Percentiles rank a stretch among this genome's conserved stretches.
Conservation (phyloP, 2,329 filamentous ascomycete species). For the Fusarium sp. region DNA sequence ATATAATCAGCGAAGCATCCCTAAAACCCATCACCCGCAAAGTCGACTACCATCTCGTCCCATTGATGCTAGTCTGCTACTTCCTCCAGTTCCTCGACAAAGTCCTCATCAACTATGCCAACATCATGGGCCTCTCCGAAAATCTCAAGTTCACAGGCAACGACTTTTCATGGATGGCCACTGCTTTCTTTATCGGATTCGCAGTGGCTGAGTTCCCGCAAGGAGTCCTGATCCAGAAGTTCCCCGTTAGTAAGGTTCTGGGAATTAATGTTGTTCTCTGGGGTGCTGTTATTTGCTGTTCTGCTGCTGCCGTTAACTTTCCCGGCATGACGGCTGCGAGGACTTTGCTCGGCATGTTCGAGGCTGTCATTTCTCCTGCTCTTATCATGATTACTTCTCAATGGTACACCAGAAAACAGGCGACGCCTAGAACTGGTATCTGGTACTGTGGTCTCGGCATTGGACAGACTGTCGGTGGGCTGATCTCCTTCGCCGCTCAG, state of each 20-base stretch:
- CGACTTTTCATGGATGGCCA: slow-evolving; percentile 20
- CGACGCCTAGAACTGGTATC: slow-evolving; percentile 10
- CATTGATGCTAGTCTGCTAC: slow-evolving; percentile 14
- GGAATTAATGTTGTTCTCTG: slow-evolving; percentile 15
- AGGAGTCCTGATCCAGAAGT: slow-evolving; percentile 10
- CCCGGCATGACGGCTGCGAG: slow-evolving; percentile 13
- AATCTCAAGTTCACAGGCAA: slow-evolving; percentile 11
- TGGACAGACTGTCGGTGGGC: slow-evolving; percentile 1
- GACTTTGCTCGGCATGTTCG: slow-evolving; percentile 21
- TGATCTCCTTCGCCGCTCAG: slow-evolving; percentile 15
- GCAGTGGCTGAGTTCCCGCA: slow-evolving; percentile 11
- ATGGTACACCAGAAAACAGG: slow-evolving; percentile 16
- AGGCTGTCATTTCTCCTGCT: slow-evolving; percentile 1
- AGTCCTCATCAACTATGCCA: slow-evolving; percentile 17
- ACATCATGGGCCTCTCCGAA: slow-evolving; percentile 15
- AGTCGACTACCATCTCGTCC: slow-evolving; percentile 21
- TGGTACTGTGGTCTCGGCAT: slow-evolving; percentile 22
- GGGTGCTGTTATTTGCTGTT: slow-evolving; percentile 13
- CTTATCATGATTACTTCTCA: slow-evolving; percentile 16
- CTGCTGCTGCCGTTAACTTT: slow-evolving; percentile 4
- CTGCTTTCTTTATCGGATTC: slow-evolving; percentile 14
- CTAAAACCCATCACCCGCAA: slow-evolving; percentile 6
- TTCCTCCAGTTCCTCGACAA: slow-evolving; percentile 21
- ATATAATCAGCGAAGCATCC: slow-evolving; percentile 1
- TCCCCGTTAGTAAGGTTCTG: slow-evolving; percentile 2